phyloP scores from a whole-genome alignment of 164 flowering plant genomes.

The Dillenia suffruticosa region DNA sequence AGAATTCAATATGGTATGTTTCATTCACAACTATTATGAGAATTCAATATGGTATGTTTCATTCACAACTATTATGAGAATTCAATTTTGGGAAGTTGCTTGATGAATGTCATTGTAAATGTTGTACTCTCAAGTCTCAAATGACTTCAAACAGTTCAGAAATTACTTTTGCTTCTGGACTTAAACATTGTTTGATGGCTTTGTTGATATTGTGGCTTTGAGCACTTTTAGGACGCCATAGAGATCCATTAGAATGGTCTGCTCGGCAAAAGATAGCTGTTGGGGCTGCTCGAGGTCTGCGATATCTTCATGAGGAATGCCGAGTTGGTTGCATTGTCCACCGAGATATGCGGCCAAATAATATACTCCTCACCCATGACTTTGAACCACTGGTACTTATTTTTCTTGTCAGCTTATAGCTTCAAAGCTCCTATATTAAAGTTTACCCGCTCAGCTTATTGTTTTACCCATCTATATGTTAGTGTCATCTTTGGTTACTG shows the following conservation, averaged over 20 bases:
- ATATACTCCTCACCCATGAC: constrained; percentile 93
- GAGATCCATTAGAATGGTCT: constrained; percentile 59
- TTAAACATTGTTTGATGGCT: neutral
- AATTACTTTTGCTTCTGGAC: too few species aligned
- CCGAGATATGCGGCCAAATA: constrained; percentile 95
- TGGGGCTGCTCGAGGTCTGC: constrained; percentile 94
- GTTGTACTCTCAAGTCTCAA: too few species aligned
- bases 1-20: constrained; percentile 35
- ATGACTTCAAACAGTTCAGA: too few species aligned
- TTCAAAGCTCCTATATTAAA: too few species aligned
- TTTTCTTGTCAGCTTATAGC: neutral
- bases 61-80: too few species aligned
- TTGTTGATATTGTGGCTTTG: neutral
- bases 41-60: constrained; percentile 35
- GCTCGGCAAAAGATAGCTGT: constrained; percentile 89
- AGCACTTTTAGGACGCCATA: constrained; percentile 43
- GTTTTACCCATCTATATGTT: too few species aligned
- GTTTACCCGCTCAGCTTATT: too few species aligned
- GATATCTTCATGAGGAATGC: constrained; percentile 97
- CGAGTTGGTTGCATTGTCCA: constrained; percentile 97
- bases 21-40: too few species aligned
- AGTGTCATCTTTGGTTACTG: too few species aligned
- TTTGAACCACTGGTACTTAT: constrained; percentile 76
- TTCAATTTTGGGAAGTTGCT: too few species aligned
- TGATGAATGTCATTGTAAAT: too few species aligned